Conservation (phyloP, 371 early-diverging fungal genomes). For the Neoconidiobolus thromboides region DNA sequence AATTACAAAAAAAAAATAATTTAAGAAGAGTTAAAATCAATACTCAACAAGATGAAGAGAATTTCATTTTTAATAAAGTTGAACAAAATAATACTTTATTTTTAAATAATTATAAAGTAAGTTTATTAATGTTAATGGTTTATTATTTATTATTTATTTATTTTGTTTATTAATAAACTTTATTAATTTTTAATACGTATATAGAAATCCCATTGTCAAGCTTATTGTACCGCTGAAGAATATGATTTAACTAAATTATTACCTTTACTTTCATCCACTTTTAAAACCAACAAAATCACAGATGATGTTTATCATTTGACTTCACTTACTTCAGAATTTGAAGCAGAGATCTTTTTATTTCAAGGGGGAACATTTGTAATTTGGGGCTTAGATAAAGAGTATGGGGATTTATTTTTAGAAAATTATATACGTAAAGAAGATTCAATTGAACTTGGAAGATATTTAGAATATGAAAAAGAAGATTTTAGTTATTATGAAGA, state of each 20-base stretch:
- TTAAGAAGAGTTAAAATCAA: background rate
- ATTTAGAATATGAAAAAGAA: constrained; percentile 4
- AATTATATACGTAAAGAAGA: background rate
- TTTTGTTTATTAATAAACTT: background rate
- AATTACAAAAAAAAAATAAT: constrained; percentile 1
- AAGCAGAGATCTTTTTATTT: constrained; percentile 1
- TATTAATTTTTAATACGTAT: background rate
- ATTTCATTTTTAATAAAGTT: background rate
- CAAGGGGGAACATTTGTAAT: constrained; percentile 1
- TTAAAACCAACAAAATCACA: background rate
- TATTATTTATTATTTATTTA: too few relatives aligned
- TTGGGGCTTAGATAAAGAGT: background rate
- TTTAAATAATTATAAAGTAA: too few relatives aligned
- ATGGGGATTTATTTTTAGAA: background rate
- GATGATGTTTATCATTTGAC: background rate
- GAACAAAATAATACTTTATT: too few relatives aligned
- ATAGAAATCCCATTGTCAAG: background rate
- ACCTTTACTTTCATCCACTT: background rate
- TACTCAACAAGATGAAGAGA: background rate
- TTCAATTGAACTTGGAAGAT: background rate
- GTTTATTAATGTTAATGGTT: too few relatives aligned
- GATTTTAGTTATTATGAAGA: constrained; percentile 1
- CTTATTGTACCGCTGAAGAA: constrained; percentile 4
- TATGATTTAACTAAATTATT: background rate
- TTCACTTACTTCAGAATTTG: background rate